Evolutionary conservation across 2,329 filamentous ascomycete species (phyloP).

Genomic region (Stachybotrys chartarum): DNA sequence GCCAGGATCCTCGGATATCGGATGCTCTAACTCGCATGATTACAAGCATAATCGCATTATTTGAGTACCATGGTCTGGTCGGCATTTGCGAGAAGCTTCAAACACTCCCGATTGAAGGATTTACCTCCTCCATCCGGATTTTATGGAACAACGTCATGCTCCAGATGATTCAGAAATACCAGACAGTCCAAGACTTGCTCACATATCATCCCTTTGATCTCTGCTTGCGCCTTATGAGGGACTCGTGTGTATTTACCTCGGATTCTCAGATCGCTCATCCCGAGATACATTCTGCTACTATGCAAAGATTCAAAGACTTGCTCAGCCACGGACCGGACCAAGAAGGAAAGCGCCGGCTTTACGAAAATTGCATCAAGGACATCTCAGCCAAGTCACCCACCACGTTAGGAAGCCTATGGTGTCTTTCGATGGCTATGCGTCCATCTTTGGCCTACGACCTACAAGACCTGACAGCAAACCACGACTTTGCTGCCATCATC

Average conservation of each 20-base stretch:
- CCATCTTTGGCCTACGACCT: conserved; percentile 43
- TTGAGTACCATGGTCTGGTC: conserved; percentile 42
- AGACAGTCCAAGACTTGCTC: conserved; percentile 23
- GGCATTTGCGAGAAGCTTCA: conserved; percentile 68
- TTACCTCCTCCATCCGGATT: conserved; percentile 53
- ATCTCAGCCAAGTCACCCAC: conserved; percentile 56
- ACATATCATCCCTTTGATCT: conserved; percentile 40
- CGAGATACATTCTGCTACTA: conserved; percentile 58
- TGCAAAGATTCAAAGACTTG: conserved; percentile 53
- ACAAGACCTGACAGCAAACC: conserved; percentile 48
- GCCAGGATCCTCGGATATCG: conserved; percentile 77
- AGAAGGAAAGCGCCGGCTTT: conserved; percentile 55
- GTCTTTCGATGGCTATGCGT: conserved; percentile 45
- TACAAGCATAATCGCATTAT: conserved; percentile 38
- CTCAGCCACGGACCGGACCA: conserved; percentile 45
- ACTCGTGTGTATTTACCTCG: conserved; percentile 53
- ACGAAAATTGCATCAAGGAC: conserved; percentile 59
- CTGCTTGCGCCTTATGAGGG: conserved; percentile 61
- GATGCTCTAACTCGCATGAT: conserved; percentile 70
- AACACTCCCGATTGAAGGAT: conserved; percentile 53
- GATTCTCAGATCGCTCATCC: conserved; percentile 49
- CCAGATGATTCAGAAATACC: conserved; percentile 36
- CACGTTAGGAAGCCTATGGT: conserved; percentile 67
- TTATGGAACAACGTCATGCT: conserved; percentile 53
- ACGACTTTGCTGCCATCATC: conserved; percentile 54